Conservation (phyloP, 495 filamentous ascomycete genomes). For the Aspergillus olivimuriae region DNA sequence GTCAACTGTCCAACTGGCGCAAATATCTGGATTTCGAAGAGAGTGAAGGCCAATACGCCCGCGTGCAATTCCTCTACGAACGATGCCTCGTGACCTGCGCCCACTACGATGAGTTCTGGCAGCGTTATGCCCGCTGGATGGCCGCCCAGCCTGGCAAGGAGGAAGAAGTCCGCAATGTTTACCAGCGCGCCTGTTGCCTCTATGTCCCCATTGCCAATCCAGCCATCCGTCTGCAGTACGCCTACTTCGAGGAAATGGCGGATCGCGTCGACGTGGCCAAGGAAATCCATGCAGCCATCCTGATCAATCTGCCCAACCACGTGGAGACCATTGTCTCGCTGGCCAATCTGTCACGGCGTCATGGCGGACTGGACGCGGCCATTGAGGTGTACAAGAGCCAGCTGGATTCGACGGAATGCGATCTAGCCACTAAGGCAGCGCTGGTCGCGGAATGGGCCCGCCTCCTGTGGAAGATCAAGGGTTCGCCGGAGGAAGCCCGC, state of each 20-base stretch:
- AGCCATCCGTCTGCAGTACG: constrained; percentile 79
- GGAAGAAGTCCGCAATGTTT: constrained; percentile 90
- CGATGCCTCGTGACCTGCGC: constrained; percentile 88
- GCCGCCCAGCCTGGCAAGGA: constrained; percentile 69
- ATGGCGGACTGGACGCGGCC: constrained; percentile 78
- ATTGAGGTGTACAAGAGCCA: constrained; percentile 79
- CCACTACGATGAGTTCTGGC: constrained; percentile 96
- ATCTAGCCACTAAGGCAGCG: constrained; percentile 77
- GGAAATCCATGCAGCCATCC: constrained; percentile 76
- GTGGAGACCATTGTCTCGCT: constrained; percentile 83
- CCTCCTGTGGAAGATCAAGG: constrained; percentile 87
- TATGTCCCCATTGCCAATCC: constrained; percentile 81
- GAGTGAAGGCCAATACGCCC: constrained; percentile 65
- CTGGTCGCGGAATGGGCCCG: constrained; percentile 87
- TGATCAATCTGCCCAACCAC: constrained; percentile 63
- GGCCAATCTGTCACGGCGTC: constrained; percentile 82
- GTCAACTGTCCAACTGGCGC: constrained; percentile 85
- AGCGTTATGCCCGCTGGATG: constrained; percentile 98
- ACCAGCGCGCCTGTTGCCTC: constrained; percentile 75
- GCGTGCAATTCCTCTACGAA: constrained; percentile 84
- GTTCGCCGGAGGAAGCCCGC: constrained; percentile 76
- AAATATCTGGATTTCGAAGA: constrained; percentile 98
- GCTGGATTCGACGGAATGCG: constrained; percentile 62
- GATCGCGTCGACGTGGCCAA: constrained; percentile 70
- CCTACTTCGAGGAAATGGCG: constrained; percentile 85